These are phyloP conservation scores for Hanseniaspora hatyaiensis DNA, from an alignment of 805 yeast species.

Conservation along the genomic window DNA sequence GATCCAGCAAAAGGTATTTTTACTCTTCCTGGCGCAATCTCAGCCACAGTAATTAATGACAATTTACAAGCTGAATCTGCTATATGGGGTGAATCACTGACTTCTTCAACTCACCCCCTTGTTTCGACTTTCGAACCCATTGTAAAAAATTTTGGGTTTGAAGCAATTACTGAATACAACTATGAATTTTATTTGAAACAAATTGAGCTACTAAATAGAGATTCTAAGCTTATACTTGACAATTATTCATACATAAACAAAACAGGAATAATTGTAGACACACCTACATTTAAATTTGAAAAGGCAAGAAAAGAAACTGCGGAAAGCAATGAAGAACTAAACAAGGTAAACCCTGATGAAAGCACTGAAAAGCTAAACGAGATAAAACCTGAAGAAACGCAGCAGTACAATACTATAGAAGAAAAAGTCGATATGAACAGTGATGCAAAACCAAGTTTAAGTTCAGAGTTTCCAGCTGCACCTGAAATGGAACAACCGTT, in stretches of 20 bases:
- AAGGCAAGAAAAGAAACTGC: constrained; percentile 1
- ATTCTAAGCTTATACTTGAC: constrained; percentile 29
- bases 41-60: constrained; percentile 77
- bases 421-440: too few species aligned
- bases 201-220: constrained; percentile 39
- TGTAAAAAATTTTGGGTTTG: constrained; percentile 71
- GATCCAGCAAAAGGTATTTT: constrained; percentile 65
- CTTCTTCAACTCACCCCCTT: constrained; percentile 56
- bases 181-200: constrained; percentile 37
- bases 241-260: constrained; percentile 26
- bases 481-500: neutral
- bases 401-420: too few species aligned
- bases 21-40: constrained; percentile 68
- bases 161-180: constrained; percentile 42
- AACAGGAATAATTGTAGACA: constrained; percentile 28
- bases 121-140: constrained; percentile 82
- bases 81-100: constrained; percentile 65
- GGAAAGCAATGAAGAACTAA: neutral
- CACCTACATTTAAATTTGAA: constrained; percentile 22
- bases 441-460: too few species aligned
- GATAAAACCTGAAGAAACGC: too few species aligned
- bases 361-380: constrained; percentile 17
- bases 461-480: neutral
- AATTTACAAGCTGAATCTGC: constrained; percentile 59
- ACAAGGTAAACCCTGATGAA: neutral